A percentile compares a stretch with the other conserved stretches of the same genome.
phyloP scores from a whole-genome alignment of 106 monocot genomes.

The Iris macrosiphon region DNA sequence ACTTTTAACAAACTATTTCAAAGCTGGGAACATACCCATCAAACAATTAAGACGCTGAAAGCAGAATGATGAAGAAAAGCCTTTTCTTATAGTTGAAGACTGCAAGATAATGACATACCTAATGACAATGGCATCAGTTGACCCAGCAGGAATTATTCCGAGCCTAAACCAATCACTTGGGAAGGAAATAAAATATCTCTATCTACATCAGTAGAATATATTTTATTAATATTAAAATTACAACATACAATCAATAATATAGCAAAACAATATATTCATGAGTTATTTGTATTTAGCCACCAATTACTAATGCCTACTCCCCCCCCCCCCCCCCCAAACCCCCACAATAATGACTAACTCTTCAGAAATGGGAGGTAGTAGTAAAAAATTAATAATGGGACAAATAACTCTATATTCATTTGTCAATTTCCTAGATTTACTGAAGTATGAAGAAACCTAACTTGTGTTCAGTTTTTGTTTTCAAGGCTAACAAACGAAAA shows the following conservation, averaged over 20 bases:
- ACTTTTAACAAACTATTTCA: too few species aligned
- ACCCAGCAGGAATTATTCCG: conserved; percentile 91
- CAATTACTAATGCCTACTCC: too few species aligned
- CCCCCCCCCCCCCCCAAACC: too few species aligned
- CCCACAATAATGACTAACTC: too few species aligned
- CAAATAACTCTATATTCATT: conserved; percentile 1
- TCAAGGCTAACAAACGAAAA: conserved; percentile 6
- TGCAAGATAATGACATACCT: conserved; percentile 37
- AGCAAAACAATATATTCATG: conserved; percentile 3
- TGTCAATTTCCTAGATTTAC: not conserved
- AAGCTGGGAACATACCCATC: too few species aligned
- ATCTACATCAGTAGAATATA: conserved; percentile 43
- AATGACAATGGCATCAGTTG: conserved; percentile 90
- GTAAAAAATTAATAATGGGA: too few species aligned
- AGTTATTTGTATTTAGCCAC: too few species aligned
- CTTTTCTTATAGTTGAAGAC: too few species aligned
- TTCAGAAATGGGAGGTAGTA: too few species aligned
- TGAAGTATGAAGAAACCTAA: conserved; percentile 21
- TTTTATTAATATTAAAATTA: conserved; percentile 1
- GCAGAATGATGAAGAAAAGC: too few species aligned
- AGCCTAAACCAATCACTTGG: conserved; percentile 82
- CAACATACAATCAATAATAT: not conserved
- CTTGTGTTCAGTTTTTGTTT: conserved; percentile 11
- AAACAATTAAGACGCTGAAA: too few species aligned
- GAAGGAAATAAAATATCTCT: conserved; percentile 35